phyloP scores from a whole-genome alignment of 2,329 filamentous ascomycete species.

The Aspergillus pseudoterreus region DNA sequence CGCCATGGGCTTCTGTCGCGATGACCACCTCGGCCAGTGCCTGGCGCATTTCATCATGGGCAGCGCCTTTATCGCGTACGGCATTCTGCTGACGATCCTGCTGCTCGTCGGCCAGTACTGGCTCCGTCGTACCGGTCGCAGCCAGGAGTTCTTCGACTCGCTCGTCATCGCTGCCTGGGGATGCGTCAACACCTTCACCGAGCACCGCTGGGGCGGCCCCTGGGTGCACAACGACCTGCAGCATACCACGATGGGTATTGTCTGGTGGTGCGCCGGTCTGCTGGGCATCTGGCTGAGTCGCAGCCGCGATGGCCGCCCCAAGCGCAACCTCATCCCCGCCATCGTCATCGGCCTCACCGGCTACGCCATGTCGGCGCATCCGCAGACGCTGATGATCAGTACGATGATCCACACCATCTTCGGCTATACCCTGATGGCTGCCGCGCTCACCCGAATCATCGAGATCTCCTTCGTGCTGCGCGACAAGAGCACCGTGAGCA shows the following conservation, averaged over 20 bases:
- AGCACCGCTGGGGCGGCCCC: conserved; percentile 84
- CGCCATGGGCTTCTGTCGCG: conserved; percentile 85
- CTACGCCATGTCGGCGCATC: conserved; percentile 91
- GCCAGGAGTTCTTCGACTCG: conserved; percentile 96
- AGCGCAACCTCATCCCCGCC: conserved; percentile 87
- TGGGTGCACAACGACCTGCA: conserved; percentile 96
- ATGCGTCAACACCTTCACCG: conserved; percentile 96
- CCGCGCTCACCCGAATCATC: conserved; percentile 77
- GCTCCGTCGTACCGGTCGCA: conserved; percentile 76
- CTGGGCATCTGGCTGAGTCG: conserved; percentile 88
- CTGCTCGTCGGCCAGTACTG: conserved; percentile 85
- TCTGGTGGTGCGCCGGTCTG: conserved; percentile 95
- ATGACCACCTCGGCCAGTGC: conserved; percentile 88
- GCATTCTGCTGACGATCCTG: conserved; percentile 78
- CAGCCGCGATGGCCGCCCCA: conserved; percentile 76
- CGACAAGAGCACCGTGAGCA: conserved; percentile 63
- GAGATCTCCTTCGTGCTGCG: conserved; percentile 85
- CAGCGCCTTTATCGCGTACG: conserved; percentile 91
- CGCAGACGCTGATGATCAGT: conserved; percentile 77
- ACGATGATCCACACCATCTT: conserved; percentile 86
- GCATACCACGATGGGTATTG: conserved; percentile 98
- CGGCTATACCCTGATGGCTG: conserved; percentile 92
- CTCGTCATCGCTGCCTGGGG: conserved; percentile 90
- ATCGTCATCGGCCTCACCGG: conserved; percentile 90
- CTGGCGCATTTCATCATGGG: conserved; percentile 99